A percentile compares a stretch with the other conserved stretches of the same genome.
Evolutionary conservation across 129 eudicot species (phyloP).

Genomic region (Tagetes patula): DNA sequence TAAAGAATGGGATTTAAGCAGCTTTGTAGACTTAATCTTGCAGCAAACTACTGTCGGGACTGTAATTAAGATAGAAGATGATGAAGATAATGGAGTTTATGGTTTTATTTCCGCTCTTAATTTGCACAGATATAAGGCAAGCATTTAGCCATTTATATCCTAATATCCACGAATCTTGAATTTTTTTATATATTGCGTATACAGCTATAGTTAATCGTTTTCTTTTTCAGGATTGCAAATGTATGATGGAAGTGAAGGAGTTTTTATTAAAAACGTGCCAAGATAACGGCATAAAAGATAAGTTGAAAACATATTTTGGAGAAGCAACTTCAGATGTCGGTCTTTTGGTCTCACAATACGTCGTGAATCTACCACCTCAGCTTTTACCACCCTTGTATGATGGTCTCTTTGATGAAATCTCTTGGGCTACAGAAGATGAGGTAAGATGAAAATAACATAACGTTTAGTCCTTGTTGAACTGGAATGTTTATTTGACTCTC

Average conservation of each 20-base stretch:
- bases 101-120: constrained; percentile 71
- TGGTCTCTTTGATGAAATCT: constrained; percentile 82
- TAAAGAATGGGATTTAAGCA: constrained; percentile 77
- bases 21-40: constrained; percentile 80
- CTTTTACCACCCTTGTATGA: constrained; percentile 87
- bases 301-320: constrained; percentile 46
- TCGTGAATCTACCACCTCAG: constrained; percentile 93
- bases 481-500: neutral
- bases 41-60: constrained; percentile 69
- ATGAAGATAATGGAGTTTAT: constrained; percentile 58
- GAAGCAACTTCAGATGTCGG: constrained; percentile 70
- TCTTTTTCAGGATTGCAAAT: constrained; percentile 50
- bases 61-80: constrained; percentile 70
- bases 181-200: neutral
- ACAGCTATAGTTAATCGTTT: neutral
- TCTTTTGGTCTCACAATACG: constrained; percentile 76
- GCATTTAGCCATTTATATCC: constrained; percentile 18
- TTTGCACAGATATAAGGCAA: constrained; percentile 72
- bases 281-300: constrained; percentile 33
- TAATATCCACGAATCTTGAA: neutral
- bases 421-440: constrained; percentile 99
- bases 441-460: constrained; percentile 37
- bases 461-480: neutral
- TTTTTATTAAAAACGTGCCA: constrained; percentile 53
- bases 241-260: constrained; percentile 66